These are phyloP conservation scores for Tetrapisispora namnaoensis DNA, from an alignment of 805 yeast genomes.

Conservation along the genomic window DNA sequence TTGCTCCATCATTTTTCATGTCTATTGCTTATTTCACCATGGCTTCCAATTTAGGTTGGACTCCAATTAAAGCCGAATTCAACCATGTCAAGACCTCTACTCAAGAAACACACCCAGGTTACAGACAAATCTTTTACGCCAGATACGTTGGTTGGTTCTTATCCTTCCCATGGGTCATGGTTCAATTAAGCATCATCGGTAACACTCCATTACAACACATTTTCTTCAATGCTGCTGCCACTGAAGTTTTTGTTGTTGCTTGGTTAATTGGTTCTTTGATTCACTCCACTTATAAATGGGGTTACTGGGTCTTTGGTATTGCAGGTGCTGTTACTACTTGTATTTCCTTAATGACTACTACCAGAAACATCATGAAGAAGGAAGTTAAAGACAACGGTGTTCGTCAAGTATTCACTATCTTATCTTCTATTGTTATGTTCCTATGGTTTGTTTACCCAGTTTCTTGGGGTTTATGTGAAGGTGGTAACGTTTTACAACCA, in stretches of 20 bases:
- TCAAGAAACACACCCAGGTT: conserved; percentile 22
- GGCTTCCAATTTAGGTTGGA: conserved; percentile 53
- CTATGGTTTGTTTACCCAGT: conserved; percentile 36
- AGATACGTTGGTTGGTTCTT: conserved; percentile 53
- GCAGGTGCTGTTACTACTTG: conserved; percentile 15
- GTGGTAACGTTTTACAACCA: conserved; percentile 52
- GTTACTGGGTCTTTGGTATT: conserved; percentile 36
- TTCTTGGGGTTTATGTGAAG: conserved; percentile 36
- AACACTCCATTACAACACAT: conserved; percentile 20
- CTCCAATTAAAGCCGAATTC: conserved; percentile 40
- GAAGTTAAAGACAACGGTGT: conserved; percentile 14
- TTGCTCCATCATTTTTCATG: conserved; percentile 37
- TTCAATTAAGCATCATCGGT: conserved; percentile 21
- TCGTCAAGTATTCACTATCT: conserved; percentile 14
- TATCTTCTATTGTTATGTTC: conserved; percentile 16
- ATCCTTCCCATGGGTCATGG: conserved; percentile 38
- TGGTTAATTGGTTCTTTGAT: conserved; percentile 37
- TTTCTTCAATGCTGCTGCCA: conserved; percentile 26
- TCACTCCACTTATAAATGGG: conserved; percentile 42
- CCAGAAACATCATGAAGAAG: conserved; percentile 15
- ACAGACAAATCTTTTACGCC: conserved; percentile 49
- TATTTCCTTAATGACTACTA: conserved; percentile 19
- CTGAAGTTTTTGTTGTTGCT: conserved; percentile 36
- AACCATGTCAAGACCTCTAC: conserved; percentile 34
- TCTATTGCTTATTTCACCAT: conserved; percentile 44